phyloP scores from a whole-genome alignment of 495 filamentous ascomycete genomes.

The Penicillium verhagenii region DNA sequence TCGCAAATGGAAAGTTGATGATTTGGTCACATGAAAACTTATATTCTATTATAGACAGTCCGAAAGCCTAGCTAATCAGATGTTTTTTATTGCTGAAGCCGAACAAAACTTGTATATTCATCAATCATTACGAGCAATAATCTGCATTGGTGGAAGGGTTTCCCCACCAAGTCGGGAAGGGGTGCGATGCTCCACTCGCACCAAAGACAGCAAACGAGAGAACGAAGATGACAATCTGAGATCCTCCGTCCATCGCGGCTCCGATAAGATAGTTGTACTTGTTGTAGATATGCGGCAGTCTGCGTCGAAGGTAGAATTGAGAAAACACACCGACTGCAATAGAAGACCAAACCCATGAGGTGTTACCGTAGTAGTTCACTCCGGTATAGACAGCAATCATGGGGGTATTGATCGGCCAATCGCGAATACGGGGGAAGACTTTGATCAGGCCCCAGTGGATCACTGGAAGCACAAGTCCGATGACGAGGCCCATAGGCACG shows the following conservation, averaged over 20 bases:
- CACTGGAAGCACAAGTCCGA: conserved; percentile 36
- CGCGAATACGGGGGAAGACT: conserved; percentile 15
- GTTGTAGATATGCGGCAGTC: conserved; percentile 47
- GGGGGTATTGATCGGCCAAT: conserved; percentile 33
- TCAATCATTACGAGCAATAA: conserved; percentile 5
- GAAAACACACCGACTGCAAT: conserved; percentile 41
- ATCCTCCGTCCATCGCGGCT: conserved; percentile 55
- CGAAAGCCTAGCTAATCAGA: no score
- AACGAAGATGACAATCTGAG: conserved; percentile 52
- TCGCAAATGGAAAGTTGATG: not conserved
- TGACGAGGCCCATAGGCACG: conserved; percentile 43
- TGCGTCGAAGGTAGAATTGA: conserved; percentile 51
- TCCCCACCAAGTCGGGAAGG: conserved; percentile 50
- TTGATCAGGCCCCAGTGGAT: conserved; percentile 37
- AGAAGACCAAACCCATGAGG: conserved; percentile 28
- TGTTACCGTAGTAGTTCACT: conserved; percentile 38
- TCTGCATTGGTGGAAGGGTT: conserved; percentile 27
- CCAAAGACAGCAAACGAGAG: conserved; percentile 58
- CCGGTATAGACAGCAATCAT: conserved; percentile 40
- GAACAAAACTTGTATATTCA: no score
- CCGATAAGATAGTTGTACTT: conserved; percentile 57
- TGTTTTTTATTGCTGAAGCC: no score
- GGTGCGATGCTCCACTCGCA: conserved; percentile 27
- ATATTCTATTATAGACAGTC: not conserved
- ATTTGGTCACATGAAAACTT: not conserved